Percentiles rank a stretch among this genome's conserved stretches.
phyloP scores from a whole-genome alignment of 1,139 yeast genomes.

The Diutina catenulata region DNA sequence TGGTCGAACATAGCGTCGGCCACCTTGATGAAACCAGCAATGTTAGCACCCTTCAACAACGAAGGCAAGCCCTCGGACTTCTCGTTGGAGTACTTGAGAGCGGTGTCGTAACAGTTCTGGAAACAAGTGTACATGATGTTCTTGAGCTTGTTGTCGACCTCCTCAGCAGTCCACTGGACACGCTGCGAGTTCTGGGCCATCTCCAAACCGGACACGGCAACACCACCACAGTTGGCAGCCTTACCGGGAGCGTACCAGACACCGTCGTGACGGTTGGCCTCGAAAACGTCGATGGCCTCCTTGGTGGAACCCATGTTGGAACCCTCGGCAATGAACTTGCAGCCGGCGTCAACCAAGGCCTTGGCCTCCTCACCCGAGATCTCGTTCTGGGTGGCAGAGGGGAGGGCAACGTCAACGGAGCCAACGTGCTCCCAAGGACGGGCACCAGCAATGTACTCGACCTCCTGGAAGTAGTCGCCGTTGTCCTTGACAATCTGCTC shows the following conservation, averaged over 20 bases:
- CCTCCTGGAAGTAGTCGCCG: constrained; percentile 44
- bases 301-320: constrained; percentile 98
- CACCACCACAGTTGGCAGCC: constrained; percentile 99
- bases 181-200: constrained; percentile 99
- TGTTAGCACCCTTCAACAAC: constrained; percentile 95
- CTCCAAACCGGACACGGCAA: constrained; percentile 95
- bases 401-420: constrained; percentile 89
- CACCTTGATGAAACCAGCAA: constrained; percentile 97
- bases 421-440: constrained; percentile 96
- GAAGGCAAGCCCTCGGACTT: constrained; percentile 60
- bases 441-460: constrained; percentile 81
- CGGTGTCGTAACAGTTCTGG: constrained; percentile 84
- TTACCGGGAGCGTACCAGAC: constrained; percentile 99
- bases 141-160: constrained; percentile 81
- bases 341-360: constrained; percentile 85
- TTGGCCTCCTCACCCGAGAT: constrained; percentile 94
- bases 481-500: constrained; percentile 45
- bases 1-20: constrained; percentile 97
- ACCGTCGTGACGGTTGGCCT: constrained; percentile 66
- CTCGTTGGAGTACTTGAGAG: constrained; percentile 68
- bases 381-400: constrained; percentile 98
- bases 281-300: constrained; percentile 92
- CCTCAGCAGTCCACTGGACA: constrained; percentile 76
- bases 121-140: constrained; percentile 89
- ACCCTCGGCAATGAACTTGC: constrained; percentile 94